Evolutionary conservation across 225 moss, liverwort and hornwort genomes (phyloP), one percentile per base, ranked within the genome.

Genomic region (Thuidium tamariscinum): DNA sequence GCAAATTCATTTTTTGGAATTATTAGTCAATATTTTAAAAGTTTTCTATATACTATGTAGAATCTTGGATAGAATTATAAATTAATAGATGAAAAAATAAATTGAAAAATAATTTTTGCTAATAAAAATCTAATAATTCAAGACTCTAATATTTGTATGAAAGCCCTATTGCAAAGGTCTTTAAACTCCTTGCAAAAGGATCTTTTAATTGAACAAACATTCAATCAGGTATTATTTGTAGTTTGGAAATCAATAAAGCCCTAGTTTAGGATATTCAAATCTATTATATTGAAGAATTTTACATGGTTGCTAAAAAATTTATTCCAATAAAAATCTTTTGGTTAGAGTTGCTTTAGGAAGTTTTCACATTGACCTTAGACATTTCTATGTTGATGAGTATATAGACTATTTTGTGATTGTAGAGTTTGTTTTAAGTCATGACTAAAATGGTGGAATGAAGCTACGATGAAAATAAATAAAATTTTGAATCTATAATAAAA

Each of bases 221-320:
- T 39, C 3, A 66, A 25, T 39, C 0, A 0, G 2, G 2, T 1
- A 5, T 67, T 14, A 25, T 2, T 41, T 1, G 0, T 69, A 69
- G 3, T 0, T 0, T 0, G 0, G 4, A 25, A 8, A 69, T 0
- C 0, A 41, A 0, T 2, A 15, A 26, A 13, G 0, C 5, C 2
- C 2, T 8, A 25, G 2, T 69, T 48, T 30, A 29, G 10, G 17
- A 11, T 46, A 27, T 44, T 72, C 29, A 46, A 72, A 27, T 46
- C 0, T 29, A 10, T 0, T 15, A 16, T 26, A 42, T 71, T 27
- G 3, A 16, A 3, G 8, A 71, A 42, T 71, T 3, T 44, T 27
- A 10, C 16, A 44, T 17, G 17, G 17, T 15, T 2, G 23, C 3
- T 10, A 17, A 5, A 72, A 49, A 49, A 3, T 13, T 34, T 32